phyloP scores from a whole-genome alignment of 2,329 filamentous ascomycete species.

The Fusarium sp. region DNA sequence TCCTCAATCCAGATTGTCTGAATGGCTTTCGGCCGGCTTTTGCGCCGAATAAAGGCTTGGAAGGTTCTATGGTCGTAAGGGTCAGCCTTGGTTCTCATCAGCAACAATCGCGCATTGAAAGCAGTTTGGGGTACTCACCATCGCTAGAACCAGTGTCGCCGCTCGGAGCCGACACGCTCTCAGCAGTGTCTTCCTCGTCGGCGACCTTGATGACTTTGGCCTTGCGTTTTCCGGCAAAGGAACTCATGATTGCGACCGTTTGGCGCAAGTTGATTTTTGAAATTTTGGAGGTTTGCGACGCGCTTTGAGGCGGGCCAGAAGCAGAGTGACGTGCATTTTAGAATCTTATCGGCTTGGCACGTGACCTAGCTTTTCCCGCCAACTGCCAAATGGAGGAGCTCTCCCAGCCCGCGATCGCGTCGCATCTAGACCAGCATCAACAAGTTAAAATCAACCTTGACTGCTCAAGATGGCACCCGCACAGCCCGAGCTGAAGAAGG shows the following conservation, averaged over 20 bases:
- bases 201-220: slow-evolving; percentile 80
- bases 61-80: slow-evolving; percentile 43
- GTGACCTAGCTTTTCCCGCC: slow-evolving; percentile 52
- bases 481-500: slow-evolving; percentile 99
- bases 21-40: slow-evolving; percentile 64
- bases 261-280: slow-evolving; percentile 6
- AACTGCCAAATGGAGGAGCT: slow-evolving; percentile 34
- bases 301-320: slow-evolving; percentile 1
- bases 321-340: slow-evolving; percentile 39
- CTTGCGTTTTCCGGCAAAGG: slow-evolving; percentile 72
- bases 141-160: slow-evolving; percentile 46
- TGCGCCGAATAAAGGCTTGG: slow-evolving; percentile 53
- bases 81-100: slow-evolving; percentile 53
- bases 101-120: slow-evolving; percentile 41
- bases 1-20: slow-evolving; percentile 69
- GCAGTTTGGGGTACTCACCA: slow-evolving; percentile 50
- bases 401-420: slow-evolving; percentile 45
- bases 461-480: slow-evolving; percentile 89
- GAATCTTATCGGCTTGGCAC: slow-evolving; percentile 60
- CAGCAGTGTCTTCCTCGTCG: slow-evolving; percentile 69
- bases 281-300: slow-evolving; percentile 25
- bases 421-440: slow-evolving; percentile 40
- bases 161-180: slow-evolving; percentile 32
- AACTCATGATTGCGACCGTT: slow-evolving; percentile 57
- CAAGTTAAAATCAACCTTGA: slow-evolving; percentile 40